Evolutionary conservation across 2,329 filamentous ascomycete genomes (phyloP), one percentile per base, ranked within the genome.

Genomic region (Emergomyces pasteurianus): DNA sequence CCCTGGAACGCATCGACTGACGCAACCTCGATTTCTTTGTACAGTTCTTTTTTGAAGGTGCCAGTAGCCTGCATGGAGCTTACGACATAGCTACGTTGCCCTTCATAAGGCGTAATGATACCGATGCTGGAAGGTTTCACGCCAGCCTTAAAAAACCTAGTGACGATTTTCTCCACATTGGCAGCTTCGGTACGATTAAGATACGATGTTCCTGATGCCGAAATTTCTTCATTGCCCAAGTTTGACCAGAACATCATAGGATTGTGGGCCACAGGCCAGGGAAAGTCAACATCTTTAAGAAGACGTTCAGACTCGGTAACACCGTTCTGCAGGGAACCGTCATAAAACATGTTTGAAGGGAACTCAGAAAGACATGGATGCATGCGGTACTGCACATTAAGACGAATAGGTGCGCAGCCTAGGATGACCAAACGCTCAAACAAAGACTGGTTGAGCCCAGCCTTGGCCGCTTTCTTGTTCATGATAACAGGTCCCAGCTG

Each of bases 211-310:
- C 94, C 94, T 31, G 92, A 96, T 0, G 94, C 94, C 7, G 92
- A 96, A 58, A 99, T 99, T 75, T 99, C 94, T 75, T 99, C 94
- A 63, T 95, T 95, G 63, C 94, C 94, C 60, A 96, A 80, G 72
- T 99, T 99, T 31, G 91, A 95, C 94, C 94, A 99, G 78, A 99
- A 99, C 94, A 97, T 97, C 94, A 99, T 99, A 2, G 94, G 94
- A 67, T 86, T 90, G 72, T 97, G 92, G 23, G 81, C 84, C 36
- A 96, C 90, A 2, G 94, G 94, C 94, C 94, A 99, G 14, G 94
- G 94, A 73, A 99, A 99, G 74, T 99, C 94, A 34, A 99, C 90
- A 68, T 99, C 92, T 66, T 88, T 88, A 64, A 92, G 87, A 65
- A 97, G 82, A 63, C 94, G 87, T 70, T 95, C 88, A 67, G 90